Base-by-base conservation (phyloP, 2,329 filamentous ascomycete genomes). In the Thermoascus crustaceus region DNA sequence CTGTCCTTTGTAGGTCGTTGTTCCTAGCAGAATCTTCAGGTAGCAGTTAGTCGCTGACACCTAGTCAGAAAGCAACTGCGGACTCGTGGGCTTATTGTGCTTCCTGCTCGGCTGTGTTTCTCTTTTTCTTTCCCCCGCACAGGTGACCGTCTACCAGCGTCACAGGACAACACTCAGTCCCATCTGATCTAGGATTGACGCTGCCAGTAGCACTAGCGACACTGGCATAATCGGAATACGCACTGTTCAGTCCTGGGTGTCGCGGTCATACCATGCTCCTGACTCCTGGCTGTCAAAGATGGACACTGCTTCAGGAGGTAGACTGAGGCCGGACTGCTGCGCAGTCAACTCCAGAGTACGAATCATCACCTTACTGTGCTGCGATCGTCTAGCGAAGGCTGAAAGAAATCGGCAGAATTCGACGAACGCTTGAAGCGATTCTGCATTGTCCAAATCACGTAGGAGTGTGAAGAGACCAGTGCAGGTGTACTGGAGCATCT, bases 401-500 rank as follows among this genome's bases (percentile, higher is more conserved):
- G 38, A 38, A 4, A 52, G 37, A 24, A 53, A 49, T 7, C 45
- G 50, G 39, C 47, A 55, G 13, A 57, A 37, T 27, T 58, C 50
- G 18, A 43, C 33, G 26, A 58, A 57, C 2, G 45, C 46, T n/a
- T 47, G 35, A 17, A 13, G 43, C 11, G 42, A 39, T 18, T 53
- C 45, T 3, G 48, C 43, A n/a, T 48, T 41, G 26, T 47, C 38
- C 30, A 55, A 29, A 16, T 45, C 43, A 4, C 33, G 11, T 2
- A 53, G 35, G 9, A 58, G 37, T 8, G 43, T 34, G 7, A 48
- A 39, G 16, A 54, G 46, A 22, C 47, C 47, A 17, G 35, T 42
- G 30, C 47, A 44, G 5, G 46, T 43, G 9, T 52, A 44, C 18
- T 50, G 48, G 14, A 52, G 44, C 34, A 60, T 41, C 18, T 51